These are phyloP conservation scores for Ascochyta lentis DNA, from an alignment of 2,329 filamentous ascomycete genomes.

Conservation along the genomic window DNA sequence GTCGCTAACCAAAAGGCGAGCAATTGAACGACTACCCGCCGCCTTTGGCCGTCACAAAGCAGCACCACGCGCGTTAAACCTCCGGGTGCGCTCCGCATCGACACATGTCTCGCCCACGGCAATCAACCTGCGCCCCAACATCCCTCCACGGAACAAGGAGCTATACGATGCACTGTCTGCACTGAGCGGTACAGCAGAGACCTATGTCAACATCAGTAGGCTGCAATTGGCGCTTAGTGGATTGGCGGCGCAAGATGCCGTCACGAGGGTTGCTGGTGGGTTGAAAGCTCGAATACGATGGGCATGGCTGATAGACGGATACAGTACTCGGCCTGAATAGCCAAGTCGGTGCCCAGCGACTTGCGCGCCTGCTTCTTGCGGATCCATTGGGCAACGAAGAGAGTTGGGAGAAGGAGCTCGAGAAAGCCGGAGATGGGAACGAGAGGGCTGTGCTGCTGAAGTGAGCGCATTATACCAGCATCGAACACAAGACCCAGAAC, in stretches of 20 bases:
- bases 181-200: constrained; percentile 67
- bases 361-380: constrained; percentile 67
- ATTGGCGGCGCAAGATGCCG: constrained; percentile 60
- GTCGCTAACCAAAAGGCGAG: constrained; percentile 32
- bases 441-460: constrained; percentile 52
- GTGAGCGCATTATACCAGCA: constrained; percentile 27
- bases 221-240: constrained; percentile 75
- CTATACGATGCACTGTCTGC: constrained; percentile 66
- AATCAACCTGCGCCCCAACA: constrained; percentile 60
- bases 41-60: constrained; percentile 38
- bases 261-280: constrained; percentile 63
- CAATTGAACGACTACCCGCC: constrained; percentile 35
- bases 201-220: constrained; percentile 71
- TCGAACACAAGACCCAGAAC: background rate
- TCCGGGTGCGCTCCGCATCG: constrained; percentile 44
- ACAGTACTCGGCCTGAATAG: constrained; percentile 60
- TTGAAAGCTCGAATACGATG: constrained; percentile 22
- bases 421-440: constrained; percentile 37
- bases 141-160: constrained; percentile 61
- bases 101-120: constrained; percentile 59
- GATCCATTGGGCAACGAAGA: constrained; percentile 53
- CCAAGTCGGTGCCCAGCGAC: constrained; percentile 63
- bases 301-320: constrained; percentile 26
- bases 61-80: constrained; percentile 19
- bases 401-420: constrained; percentile 53